Percentiles rank a stretch among this genome's conserved stretches.
Conservation (phyloP, 2,329 filamentous ascomycete species). For the Botrytis fabae region DNA sequence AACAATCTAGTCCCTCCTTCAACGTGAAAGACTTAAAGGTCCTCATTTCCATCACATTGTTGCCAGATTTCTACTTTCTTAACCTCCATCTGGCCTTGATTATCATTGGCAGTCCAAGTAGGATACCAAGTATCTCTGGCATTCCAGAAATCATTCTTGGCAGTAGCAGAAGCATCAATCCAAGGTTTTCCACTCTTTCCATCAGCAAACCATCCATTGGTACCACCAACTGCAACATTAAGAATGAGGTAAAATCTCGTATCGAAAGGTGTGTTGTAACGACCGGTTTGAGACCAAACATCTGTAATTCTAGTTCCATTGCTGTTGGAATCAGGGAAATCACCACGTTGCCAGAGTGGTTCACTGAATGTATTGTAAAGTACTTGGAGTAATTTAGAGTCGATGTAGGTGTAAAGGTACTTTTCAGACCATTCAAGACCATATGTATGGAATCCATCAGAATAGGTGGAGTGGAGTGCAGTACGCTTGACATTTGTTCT, state of each 20-base stretch:
- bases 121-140: conserved; percentile 64
- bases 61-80: conserved; percentile 71
- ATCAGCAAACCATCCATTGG: conserved; percentile 83
- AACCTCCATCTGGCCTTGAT: conserved; percentile 64
- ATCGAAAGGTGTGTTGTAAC: conserved; percentile 70
- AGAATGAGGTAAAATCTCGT: conserved; percentile 74
- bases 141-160: conserved; percentile 76
- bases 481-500: conserved; percentile 75
- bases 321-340: conserved; percentile 61
- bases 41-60: conserved; percentile 63
- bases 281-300: conserved; percentile 63
- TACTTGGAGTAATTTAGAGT: conserved; percentile 76
- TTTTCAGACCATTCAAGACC: conserved; percentile 86
- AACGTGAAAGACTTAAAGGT: not conserved
- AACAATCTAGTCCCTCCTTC: too few relatives aligned
- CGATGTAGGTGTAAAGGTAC: conserved; percentile 84
- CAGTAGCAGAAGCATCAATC: conserved; percentile 66
- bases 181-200: conserved; percentile 72
- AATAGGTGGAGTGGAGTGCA: conserved; percentile 73
- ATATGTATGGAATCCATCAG: conserved; percentile 69
- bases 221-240: conserved; percentile 73
- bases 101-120: conserved; percentile 61
- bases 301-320: conserved; percentile 67
- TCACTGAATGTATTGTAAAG: conserved; percentile 74
- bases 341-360: conserved; percentile 67